Conservation (phyloP, 495 filamentous ascomycete genomes). For the Neohortaea acidophila region DNA sequence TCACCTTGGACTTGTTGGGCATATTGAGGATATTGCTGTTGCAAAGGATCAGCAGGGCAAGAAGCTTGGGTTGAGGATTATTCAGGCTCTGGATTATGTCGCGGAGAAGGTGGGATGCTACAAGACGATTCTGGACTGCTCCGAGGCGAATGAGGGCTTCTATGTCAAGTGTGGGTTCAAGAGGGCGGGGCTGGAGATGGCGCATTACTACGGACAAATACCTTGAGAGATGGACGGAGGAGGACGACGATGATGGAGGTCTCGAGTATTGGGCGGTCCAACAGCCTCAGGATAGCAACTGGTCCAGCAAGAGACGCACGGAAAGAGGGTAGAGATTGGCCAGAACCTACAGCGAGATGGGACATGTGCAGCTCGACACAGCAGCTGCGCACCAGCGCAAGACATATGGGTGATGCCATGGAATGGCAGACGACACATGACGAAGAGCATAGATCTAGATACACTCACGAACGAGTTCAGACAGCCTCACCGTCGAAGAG, state of each 20-base stretch:
- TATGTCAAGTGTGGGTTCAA: slow-evolving; percentile 97
- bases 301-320: too few species aligned
- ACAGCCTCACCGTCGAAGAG: too few species aligned
- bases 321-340: too few species aligned
- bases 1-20: slow-evolving; percentile 63
- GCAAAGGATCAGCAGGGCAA: slow-evolving; percentile 89
- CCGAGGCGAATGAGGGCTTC: slow-evolving; percentile 84
- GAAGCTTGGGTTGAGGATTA: slow-evolving; percentile 82
- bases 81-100: slow-evolving; percentile 83
- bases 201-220: slow-evolving; percentile 67
- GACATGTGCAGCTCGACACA: too few species aligned
- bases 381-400: too few species aligned
- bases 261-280: too few species aligned
- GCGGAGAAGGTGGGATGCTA: slow-evolving; percentile 78
- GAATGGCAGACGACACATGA: too few species aligned
- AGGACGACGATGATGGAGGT: neutral
- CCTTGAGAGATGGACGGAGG: neutral
- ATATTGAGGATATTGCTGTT: slow-evolving; percentile 97
- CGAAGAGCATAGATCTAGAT: too few species aligned
- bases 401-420: too few species aligned
- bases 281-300: too few species aligned
- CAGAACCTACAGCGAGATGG: too few species aligned
- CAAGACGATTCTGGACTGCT: slow-evolving; percentile 70
- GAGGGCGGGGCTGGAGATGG: slow-evolving; percentile 89
- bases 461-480: too few species aligned